Evolutionary conservation across 2,329 filamentous ascomycete genomes (phyloP), one percentile per base, ranked within the genome.

Genomic region (Ophiostoma montium): DNA sequence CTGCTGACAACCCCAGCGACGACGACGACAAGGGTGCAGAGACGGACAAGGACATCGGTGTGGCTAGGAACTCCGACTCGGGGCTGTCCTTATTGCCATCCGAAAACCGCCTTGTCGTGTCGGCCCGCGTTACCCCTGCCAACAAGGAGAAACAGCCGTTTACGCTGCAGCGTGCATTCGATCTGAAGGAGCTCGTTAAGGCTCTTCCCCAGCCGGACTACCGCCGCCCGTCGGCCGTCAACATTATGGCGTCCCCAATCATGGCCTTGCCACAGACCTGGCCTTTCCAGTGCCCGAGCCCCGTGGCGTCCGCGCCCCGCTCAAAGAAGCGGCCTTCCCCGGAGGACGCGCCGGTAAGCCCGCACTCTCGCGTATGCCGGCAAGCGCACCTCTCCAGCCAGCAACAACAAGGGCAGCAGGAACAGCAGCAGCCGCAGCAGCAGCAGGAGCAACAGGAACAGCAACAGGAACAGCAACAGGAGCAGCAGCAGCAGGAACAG

Each of bases 111-210:
- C 57, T 68, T 7, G 64, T 59, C 2, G 65, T 75, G 42, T 65
- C 69, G 12, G 71, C 69, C 2, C 62, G 67, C 12, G 63, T 76
- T 6, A 56, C 65, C 4, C 71, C 72, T 50, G 35, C 50, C 51
- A 3, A 39, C 46, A n/a, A 19, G 27, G 42, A 11, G 42, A 53
- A 4, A 48, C 42, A 27, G 57, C 57, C 11, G 56, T 68, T 12
- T 64, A 59, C 2, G 65, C 75, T 44, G 65, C 69, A 15, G 70
- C 69, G 2, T 61, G 67, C 13, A 63, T 76, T 9, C 55, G 65
- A 6, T 70, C 72, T 76, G 13, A 63, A 69, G 23, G 63, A 68
- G 52, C 59, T 77, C 11, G 64, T 68, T 41, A 63, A 67, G 10
- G 70, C 68, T 1, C 62, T 75, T n/a, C 67, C 67, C 2, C 61